Base-by-base conservation (phyloP, 164 flowering plant genomes). In the Nelumbo lutea region DNA sequence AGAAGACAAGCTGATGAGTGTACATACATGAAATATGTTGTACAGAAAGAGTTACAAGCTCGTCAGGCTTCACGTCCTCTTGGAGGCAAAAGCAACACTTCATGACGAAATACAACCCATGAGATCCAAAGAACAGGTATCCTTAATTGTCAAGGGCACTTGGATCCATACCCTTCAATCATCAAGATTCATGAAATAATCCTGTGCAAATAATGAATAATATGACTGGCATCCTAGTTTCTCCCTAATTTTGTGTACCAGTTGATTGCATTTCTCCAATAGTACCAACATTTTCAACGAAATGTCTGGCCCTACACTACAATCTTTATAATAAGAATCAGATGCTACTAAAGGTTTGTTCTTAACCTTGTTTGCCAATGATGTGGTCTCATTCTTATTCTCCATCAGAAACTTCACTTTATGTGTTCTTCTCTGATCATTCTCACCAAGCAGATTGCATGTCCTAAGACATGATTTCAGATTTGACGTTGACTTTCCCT, bases 391-490 rank as follows among this genome's bases (percentile, higher is more conserved):
- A 14, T 9, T 4, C 47, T 48, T 67, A 46, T 47, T 66, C 41
- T 4, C 68, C 9, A 58, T 45, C 42, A 48, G 1, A 63, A 75
- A 79, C 62, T 53, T 76, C 61, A 76, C 79, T 43, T 42, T 51
- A 2, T 38, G 46, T 6, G 58, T 14, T 59, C 71, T 57, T 42
- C 59, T 47, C 14, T 47, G 52, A 38, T 42, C 57, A 1, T 65
- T 70, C 48, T 40, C 3, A 52, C 55, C 52, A 61, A 15, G 52
- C 10, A 39, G 14, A 15, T 52, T 41, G 7, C 73, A 14, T 14
- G 13, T 65, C 65, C 61, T 66, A 10, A 79, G 71, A 60, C 77
- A 79, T 57, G 77, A 73, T 71, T 76, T 76, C 14, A 71, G 52
- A 51, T 65, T 65, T 0, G 14, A 62, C 38, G 45, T 44, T 51